Base-by-base conservation (phyloP, 306 rosid species). In the Hippophae gyantsensis region DNA sequence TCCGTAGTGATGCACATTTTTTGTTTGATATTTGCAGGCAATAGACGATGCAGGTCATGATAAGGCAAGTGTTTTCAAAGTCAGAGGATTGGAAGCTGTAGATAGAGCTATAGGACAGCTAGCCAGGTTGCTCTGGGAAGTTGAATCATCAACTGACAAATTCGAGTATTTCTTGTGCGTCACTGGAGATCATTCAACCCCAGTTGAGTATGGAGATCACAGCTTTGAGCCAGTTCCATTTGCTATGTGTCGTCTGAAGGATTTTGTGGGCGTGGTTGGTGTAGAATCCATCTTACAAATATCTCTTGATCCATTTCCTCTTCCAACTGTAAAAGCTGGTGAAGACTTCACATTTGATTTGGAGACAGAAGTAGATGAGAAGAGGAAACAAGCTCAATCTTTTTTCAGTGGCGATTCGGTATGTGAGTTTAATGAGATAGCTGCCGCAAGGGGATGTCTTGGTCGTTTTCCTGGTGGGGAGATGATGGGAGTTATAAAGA, bases 1-100 rank as follows among this genome's bases (percentile, higher is more conserved):
- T 18, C 23, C 1, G 23, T 18, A 18, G 23, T 44, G 26, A 7
- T 67, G 11, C 70, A 44, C 41, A 9, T 13, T 44, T 68, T 57
- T 40, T 26, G 26, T 48, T 55, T 79, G 69, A 57, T 67, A 43
- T 63, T 32, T 78, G 76, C 79, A 92, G 99, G 96, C 96, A 64
- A 88, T 92, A 58, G 96, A 92, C 61, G 99, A 92, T 69, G 99
- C 95, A 13, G 99, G 99, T 3, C 99, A 92, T 3, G 99, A 92
- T 73, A 92, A 85, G 76, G 93, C 90, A 25, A 85, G 81, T 51
- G 32, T 88, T 61, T 87, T 85, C 74, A 92, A 92, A 73, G 86
- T 88, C 43, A 88, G 80, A 76, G 96, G 67, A 62, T 68, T 88
- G 68, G 96, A 88, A 74, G 96, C 96, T 50, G 96, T 88, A 9